phyloP scores from a whole-genome alignment of 2,329 filamentous ascomycete genomes.

The Pestalotiopsis sp. region DNA sequence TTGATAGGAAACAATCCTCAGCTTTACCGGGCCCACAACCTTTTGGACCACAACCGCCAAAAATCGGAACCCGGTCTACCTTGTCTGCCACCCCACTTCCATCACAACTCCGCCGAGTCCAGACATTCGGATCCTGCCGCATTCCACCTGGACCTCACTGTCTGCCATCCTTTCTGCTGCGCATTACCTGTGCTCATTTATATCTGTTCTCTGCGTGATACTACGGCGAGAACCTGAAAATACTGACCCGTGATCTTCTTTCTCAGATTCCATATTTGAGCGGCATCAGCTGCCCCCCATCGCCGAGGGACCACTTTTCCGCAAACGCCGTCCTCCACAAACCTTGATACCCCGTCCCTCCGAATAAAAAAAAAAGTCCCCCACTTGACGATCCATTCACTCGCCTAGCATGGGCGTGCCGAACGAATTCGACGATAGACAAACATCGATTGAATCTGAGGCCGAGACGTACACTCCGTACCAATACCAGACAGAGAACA shows the following conservation, averaged over 20 bases:
- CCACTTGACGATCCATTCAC: conserved; percentile 27
- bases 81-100: conserved; percentile 8
- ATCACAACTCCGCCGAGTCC: neutral
- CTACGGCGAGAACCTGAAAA: neutral
- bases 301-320: conserved; percentile 12
- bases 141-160: neutral
- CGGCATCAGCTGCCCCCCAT: conserved; percentile 16
- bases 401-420: conserved; percentile 72
- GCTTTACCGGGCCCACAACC: neutral
- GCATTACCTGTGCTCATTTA: neutral
- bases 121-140: conserved; percentile 8
- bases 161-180: neutral
- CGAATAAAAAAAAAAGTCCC: conserved; percentile 8
- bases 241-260: neutral
- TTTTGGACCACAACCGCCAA: neutral
- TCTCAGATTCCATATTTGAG: conserved; percentile 13
- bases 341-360: conserved; percentile 20
- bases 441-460: conserved; percentile 63
- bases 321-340: conserved; percentile 11
- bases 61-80: neutral
- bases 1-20: neutral
- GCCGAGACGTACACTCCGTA: conserved; percentile 68
- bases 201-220: neutral
- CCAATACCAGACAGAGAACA: conserved; percentile 87
- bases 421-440: conserved; percentile 70